A percentile compares a stretch with the other conserved stretches of the same genome.
Evolutionary conservation across 2,329 filamentous ascomycete genomes (phyloP).

Genomic region (Apiospora phragmitis): DNA sequence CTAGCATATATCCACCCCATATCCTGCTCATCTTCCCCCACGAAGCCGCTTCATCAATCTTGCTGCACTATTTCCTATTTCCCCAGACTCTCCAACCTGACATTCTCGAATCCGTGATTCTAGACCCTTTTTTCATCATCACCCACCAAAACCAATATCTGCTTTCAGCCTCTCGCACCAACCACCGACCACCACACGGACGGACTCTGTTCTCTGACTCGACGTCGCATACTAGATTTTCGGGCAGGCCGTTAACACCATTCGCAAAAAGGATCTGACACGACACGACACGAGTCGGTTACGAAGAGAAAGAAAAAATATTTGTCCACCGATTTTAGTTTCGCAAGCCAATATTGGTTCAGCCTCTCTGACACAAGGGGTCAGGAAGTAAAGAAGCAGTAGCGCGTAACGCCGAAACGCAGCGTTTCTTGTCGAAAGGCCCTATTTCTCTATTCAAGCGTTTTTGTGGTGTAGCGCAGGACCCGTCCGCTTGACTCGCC

Average conservation of each 20-base stretch:
- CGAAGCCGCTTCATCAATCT: background rate
- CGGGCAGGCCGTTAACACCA: background rate
- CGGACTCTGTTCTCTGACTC: background rate
- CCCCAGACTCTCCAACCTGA: background rate
- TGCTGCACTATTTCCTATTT: background rate
- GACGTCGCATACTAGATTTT: background rate
- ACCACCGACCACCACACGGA: background rate
- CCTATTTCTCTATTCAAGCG: background rate
- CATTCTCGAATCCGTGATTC: background rate
- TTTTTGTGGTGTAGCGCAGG: constrained; percentile 5
- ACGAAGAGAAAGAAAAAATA: background rate
- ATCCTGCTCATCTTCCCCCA: background rate
- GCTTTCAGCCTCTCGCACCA: background rate
- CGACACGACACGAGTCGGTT: background rate
- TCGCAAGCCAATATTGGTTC: background rate
- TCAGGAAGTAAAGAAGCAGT: background rate
- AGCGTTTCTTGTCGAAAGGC: constrained; percentile 5
- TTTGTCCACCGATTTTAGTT: background rate
- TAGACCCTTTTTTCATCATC: background rate
- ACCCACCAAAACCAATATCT: background rate
- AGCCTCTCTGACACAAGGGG: background rate
- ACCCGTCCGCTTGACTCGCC: background rate
- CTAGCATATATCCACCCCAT: background rate
- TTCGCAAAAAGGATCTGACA: background rate
- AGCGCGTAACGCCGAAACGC: constrained; percentile 5